Conservation (phyloP, 768 basidiomycete species). For the Suillus paluster region DNA sequence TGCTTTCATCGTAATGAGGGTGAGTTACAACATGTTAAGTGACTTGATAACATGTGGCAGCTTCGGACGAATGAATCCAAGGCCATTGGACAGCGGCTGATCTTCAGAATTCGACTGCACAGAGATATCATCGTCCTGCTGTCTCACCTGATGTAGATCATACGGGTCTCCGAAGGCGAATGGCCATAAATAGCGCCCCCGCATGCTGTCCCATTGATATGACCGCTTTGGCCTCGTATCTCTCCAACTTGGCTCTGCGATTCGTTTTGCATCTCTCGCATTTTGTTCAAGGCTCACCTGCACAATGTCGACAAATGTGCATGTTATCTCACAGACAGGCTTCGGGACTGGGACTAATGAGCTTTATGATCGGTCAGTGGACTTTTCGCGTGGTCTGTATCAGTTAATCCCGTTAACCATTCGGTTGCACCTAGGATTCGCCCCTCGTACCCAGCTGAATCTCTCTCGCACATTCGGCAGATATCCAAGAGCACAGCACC, state of each 20-base stretch:
- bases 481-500: slow-evolving; percentile 44
- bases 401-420: neutral
- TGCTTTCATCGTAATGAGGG: neutral
- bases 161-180: slow-evolving; percentile 1
- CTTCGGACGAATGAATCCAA: neutral
- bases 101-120: neutral
- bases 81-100: neutral
- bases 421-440: slow-evolving; percentile 57
- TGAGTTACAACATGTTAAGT: neutral
- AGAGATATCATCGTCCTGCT: too few relatives aligned
- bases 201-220: neutral
- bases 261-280: too few relatives aligned
- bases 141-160: neutral
- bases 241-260: too few relatives aligned
- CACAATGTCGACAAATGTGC: slow-evolving; percentile 48
- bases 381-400: neutral
- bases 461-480: slow-evolving; percentile 64
- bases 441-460: slow-evolving; percentile 77
- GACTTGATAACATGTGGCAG: neutral
- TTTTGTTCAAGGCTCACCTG: too few relatives aligned
- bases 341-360: slow-evolving; percentile 85
- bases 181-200: neutral
- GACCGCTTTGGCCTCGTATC: neutral
- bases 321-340: slow-evolving; percentile 67
- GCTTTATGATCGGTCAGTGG: slow-evolving; percentile 69